Conservation (phyloP, 31 red algal genomes). For the Odonthalia washingtoniensis region DNA sequence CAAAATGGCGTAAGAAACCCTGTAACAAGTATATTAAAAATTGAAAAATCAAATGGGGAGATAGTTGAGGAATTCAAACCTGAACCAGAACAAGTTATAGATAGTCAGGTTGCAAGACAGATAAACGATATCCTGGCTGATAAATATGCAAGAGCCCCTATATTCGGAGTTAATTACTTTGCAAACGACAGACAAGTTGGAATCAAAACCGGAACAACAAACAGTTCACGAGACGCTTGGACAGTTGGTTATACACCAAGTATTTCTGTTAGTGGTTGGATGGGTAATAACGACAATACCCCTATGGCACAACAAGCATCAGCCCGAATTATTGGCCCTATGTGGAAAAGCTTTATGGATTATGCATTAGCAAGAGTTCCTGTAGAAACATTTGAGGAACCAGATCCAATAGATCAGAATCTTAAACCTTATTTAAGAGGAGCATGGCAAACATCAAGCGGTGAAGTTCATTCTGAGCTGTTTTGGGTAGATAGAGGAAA, state of each 20-base stretch:
- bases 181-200: slow-evolving; percentile 8
- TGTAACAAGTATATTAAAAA: neutral
- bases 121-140: slow-evolving; percentile 12
- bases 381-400: too few species aligned
- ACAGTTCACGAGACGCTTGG: slow-evolving; percentile 7
- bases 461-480: too few species aligned
- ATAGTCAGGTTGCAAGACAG: slow-evolving; percentile 2
- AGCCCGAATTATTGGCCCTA: too few species aligned
- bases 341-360: too few species aligned
- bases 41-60: neutral
- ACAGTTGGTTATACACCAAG: neutral
- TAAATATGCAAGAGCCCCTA: slow-evolving; percentile 4
- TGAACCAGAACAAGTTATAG: neutral
- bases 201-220: slow-evolving; percentile 16
- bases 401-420: too few species aligned
- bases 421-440: too few species aligned
- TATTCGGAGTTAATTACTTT: slow-evolving; percentile 5
- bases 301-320: neutral
- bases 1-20: neutral
- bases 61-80: slow-evolving; percentile 2
- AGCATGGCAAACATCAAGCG: too few species aligned
- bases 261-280: slow-evolving; percentile 4
- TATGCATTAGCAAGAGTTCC: too few species aligned
- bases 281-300: slow-evolving; percentile 22
- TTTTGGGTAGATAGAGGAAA: too few species aligned